These are phyloP conservation scores for Neurospora sp. DNA, from an alignment of 495 filamentous ascomycete genomes.

Conservation along the genomic window DNA sequence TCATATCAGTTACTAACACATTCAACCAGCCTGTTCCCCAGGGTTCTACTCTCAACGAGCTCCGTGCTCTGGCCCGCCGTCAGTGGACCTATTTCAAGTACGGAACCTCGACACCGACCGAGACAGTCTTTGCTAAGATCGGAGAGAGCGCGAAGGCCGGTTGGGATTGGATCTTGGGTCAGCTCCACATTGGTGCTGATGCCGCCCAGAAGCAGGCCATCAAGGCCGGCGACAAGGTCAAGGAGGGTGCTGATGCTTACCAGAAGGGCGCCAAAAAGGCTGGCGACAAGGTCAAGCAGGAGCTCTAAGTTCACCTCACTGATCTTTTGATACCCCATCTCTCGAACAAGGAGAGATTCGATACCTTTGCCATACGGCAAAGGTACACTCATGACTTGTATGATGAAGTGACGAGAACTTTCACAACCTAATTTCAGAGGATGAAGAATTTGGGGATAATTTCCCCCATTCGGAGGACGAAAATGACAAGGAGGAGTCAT, in stretches of 20 bases:
- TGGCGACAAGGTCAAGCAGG: constrained; percentile 8
- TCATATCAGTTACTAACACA: background rate
- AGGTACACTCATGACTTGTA: background rate
- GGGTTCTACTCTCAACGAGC: constrained; percentile 55
- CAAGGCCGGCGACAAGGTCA: constrained; percentile 22
- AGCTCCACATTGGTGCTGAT: constrained; percentile 51
- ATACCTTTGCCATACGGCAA: background rate
- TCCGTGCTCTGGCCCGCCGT: constrained; percentile 57
- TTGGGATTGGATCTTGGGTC: constrained; percentile 50
- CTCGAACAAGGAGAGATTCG: background rate
- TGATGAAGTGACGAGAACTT: background rate
- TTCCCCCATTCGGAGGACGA: background rate
- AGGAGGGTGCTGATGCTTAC: constrained; percentile 10
- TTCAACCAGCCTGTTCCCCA: constrained; percentile 45
- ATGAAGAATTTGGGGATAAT: background rate
- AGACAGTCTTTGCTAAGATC: constrained; percentile 55
- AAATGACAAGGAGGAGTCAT: background rate
- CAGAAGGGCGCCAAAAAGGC: background rate
- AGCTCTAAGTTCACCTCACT: constrained; percentile 7
- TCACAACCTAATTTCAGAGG: background rate
- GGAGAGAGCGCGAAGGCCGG: constrained; percentile 38
- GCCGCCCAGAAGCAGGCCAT: constrained; percentile 49
- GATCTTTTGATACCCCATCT: background rate
- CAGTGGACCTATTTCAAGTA: constrained; percentile 70
- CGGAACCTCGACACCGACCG: constrained; percentile 56